These are phyloP conservation scores for Sporothrix pseudoabietina DNA, from an alignment of 2,329 filamentous ascomycete species.

Conservation along the genomic window DNA sequence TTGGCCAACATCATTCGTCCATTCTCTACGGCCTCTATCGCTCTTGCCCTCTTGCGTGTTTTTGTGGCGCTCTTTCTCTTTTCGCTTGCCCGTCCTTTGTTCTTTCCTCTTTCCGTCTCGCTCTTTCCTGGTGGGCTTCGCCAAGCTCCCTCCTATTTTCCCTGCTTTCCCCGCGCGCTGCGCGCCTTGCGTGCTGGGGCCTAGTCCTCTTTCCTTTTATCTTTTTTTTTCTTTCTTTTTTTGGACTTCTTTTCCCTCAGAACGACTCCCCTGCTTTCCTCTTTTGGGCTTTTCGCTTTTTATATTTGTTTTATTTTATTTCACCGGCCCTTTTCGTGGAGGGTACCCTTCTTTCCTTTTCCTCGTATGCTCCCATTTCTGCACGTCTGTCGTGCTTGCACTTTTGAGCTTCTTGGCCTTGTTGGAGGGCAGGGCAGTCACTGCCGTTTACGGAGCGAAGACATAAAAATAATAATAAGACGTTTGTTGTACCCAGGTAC, in stretches of 20 bases:
- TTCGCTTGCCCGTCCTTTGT: neutral
- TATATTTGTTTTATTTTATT: neutral
- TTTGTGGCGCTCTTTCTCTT: conserved; percentile 14
- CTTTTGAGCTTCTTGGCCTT: neutral
- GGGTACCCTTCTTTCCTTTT: neutral
- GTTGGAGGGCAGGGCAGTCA: neutral
- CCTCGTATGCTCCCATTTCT: neutral
- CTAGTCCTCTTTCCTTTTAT: neutral
- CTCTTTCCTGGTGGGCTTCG: neutral
- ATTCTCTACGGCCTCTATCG: neutral
- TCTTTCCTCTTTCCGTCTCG: conserved; percentile 5
- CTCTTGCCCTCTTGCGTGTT: conserved; percentile 22
- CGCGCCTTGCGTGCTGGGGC: conserved; percentile 13
- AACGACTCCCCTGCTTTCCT: conserved; percentile 11
- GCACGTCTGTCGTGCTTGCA: conserved; percentile 19
- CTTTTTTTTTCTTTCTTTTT: too few species aligned
- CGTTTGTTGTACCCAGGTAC: too few species aligned
- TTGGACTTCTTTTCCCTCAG: neutral
- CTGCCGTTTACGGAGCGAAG: neutral
- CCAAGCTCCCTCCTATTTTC: neutral
- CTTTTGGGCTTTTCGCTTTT: conserved; percentile 2
- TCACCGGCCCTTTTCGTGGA: neutral
- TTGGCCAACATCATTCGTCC: conserved; percentile 20
- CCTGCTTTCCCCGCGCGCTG: conserved; percentile 1
- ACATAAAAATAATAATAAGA: neutral